These are phyloP conservation scores for Claviceps sorghi DNA, from an alignment of 2,329 filamentous ascomycete species.

Conservation along the genomic window DNA sequence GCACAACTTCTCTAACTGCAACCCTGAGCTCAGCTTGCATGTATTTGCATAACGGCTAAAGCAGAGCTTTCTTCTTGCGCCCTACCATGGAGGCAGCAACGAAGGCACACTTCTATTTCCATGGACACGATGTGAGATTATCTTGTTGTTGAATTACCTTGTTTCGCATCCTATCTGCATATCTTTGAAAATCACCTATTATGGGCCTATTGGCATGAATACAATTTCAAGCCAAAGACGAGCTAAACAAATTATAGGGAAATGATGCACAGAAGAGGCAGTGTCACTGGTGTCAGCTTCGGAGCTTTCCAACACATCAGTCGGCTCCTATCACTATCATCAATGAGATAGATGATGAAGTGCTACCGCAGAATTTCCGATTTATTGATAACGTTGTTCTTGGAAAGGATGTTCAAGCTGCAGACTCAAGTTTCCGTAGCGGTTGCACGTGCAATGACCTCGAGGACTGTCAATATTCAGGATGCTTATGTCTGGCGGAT, in stretches of 20 bases:
- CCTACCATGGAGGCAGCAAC: conserved; percentile 30
- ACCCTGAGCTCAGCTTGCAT: too few species aligned
- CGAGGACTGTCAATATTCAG: conserved; percentile 50
- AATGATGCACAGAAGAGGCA: conserved; percentile 22
- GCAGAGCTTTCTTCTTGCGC: not conserved
- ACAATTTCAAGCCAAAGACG: not conserved
- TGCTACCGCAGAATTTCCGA: conserved; percentile 47
- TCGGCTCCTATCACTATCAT: conserved; percentile 44
- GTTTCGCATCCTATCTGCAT: not conserved
- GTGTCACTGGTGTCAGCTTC: conserved; percentile 51
- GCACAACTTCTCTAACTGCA: not conserved
- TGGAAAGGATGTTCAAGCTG: conserved; percentile 42
- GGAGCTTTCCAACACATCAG: conserved; percentile 34
- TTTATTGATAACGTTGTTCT: conserved; percentile 54
- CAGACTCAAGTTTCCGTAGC: conserved; percentile 45
- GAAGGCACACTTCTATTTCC: conserved; percentile 34
- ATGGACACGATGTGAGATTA: conserved; percentile 23
- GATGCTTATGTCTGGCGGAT: conserved; percentile 56
- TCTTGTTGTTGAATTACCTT: not conserved
- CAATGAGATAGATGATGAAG: conserved; percentile 44
- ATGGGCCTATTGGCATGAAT: not conserved
- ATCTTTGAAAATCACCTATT: not conserved
- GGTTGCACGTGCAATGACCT: conserved; percentile 54
- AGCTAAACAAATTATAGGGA: conserved; percentile 13
- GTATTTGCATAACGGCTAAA: too few species aligned